Conservation (phyloP, 2,329 filamentous ascomycete genomes). For the Trichoderma oligosporum region DNA sequence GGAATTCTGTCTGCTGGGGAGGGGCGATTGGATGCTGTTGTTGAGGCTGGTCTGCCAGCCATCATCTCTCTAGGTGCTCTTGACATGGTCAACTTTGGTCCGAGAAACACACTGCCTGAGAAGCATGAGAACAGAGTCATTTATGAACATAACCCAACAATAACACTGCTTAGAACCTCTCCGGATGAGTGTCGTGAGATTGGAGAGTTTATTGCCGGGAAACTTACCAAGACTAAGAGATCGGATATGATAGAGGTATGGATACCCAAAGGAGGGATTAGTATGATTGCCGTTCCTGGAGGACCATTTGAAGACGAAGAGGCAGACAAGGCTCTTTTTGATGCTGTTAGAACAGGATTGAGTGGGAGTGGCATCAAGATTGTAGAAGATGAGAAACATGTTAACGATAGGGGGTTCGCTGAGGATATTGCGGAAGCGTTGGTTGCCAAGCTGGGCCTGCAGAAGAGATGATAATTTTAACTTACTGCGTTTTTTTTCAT, state of each 20-base stretch:
- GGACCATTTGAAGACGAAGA: slow-evolving; percentile 49
- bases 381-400: slow-evolving; percentile 45
- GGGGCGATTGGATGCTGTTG: slow-evolving; percentile 54
- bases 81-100: slow-evolving; percentile 64
- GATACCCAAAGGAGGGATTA: slow-evolving; percentile 58
- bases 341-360: slow-evolving; percentile 47
- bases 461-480: neutral
- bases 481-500: neutral
- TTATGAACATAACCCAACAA: slow-evolving; percentile 62
- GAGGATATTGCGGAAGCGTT: slow-evolving; percentile 43
- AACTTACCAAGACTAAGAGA: slow-evolving; percentile 43
- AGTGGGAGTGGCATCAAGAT: slow-evolving; percentile 46
- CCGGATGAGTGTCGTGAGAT: slow-evolving; percentile 53
- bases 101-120: slow-evolving; percentile 51
- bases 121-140: slow-evolving; percentile 49
- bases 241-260: slow-evolving; percentile 50
- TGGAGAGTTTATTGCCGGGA: slow-evolving; percentile 53
- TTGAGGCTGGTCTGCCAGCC: slow-evolving; percentile 53
- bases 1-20: slow-evolving; percentile 60
- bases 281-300: slow-evolving; percentile 53
- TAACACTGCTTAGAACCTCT: slow-evolving; percentile 64
- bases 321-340: slow-evolving; percentile 50
- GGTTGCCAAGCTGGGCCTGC: slow-evolving; percentile 29
- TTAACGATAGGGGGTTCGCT: slow-evolving; percentile 55
- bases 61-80: slow-evolving; percentile 49